These are phyloP conservation scores for Ceratobasidium sp. DNA, from an alignment of 1,284 basidiomycete species.

Conservation along the genomic window DNA sequence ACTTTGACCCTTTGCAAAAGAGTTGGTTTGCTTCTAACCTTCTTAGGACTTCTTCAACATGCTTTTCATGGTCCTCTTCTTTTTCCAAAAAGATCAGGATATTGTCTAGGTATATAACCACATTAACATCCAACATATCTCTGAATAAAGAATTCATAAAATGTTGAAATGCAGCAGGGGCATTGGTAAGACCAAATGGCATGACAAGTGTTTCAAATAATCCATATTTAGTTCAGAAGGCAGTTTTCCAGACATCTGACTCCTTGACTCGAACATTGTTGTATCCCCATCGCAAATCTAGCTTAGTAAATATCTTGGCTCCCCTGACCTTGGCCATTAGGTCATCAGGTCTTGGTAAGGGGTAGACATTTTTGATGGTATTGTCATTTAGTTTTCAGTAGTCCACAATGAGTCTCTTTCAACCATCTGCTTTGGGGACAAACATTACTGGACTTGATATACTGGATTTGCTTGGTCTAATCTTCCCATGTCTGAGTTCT, in stretches of 20 bases:
- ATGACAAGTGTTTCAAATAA: constrained; percentile 47
- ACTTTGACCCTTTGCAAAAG: constrained; percentile 22
- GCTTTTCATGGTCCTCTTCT: background rate
- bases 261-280: constrained; percentile 5
- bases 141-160: background rate
- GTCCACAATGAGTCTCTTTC: constrained; percentile 7
- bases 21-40: constrained; percentile 6
- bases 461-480: constrained; percentile 23
- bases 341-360: background rate
- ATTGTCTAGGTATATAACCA: background rate
- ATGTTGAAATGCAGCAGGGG: constrained; percentile 49
- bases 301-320: constrained; percentile 26
- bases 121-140: background rate
- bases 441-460: constrained; percentile 13
- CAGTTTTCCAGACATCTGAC: constrained; percentile 37
- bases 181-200: constrained; percentile 54
- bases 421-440: constrained; percentile 32
- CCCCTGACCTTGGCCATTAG: background rate
- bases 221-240: constrained; percentile 21
- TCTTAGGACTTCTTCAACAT: constrained; percentile 8
- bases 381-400: constrained; percentile 22
- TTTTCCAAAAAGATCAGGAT: background rate
- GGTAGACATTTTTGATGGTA: constrained; percentile 9
- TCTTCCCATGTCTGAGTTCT: constrained; percentile 11
- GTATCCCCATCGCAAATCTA: constrained; percentile 28